Base-by-base conservation (phyloP, 2,329 filamentous ascomycete species). In the Colletotrichum spaethianum region DNA sequence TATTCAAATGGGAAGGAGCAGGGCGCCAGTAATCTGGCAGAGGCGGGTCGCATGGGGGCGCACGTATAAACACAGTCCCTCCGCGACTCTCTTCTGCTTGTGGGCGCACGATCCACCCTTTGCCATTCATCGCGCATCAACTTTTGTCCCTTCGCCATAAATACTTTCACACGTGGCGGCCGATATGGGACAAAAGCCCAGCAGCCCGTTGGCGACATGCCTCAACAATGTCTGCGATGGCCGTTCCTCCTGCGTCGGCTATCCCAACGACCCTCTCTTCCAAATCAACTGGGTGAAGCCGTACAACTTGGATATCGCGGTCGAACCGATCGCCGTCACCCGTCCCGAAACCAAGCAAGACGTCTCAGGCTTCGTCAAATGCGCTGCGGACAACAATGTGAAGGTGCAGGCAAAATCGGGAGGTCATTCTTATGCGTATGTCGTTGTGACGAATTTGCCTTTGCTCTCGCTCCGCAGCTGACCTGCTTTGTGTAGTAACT, bases 351-450 rank as follows among this genome's bases (percentile, higher is more conserved):
- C 81, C 0, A 82, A 85, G 14, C 79, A 86, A 28, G 88, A 92
- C 66, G 86, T 92, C 2, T 84, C 89, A 1, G 85, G 81, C 26
- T 87, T 89, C 18, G 84, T 93, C 48, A 85, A 87, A 62, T 92
- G 90, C 76, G 91, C 90, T 6, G 82, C 78, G 2, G 73, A 84
- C 31, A 81, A 83, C 69, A 81, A 81, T 7, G 79, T 88, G 63
- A 87, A 88, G 74, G 89, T 92, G 0, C 90, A 92, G 76, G 87
- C 91, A 28, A 88, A 86, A 74, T 90, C 89, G 1, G 91, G 91
- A 4, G 91, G 91, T 0, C 91, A 93, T 76, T 92, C 89, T 0
- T 93, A 91, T 74, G 90, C 83, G 87, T 88, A 78, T 75, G 85
- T 72, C 33, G 14, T 26, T 16, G 7, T 42, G 53, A 18, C 48